phyloP scores from a whole-genome alignment of 2,329 filamentous ascomycete species.

The Alternaria gaisen region DNA sequence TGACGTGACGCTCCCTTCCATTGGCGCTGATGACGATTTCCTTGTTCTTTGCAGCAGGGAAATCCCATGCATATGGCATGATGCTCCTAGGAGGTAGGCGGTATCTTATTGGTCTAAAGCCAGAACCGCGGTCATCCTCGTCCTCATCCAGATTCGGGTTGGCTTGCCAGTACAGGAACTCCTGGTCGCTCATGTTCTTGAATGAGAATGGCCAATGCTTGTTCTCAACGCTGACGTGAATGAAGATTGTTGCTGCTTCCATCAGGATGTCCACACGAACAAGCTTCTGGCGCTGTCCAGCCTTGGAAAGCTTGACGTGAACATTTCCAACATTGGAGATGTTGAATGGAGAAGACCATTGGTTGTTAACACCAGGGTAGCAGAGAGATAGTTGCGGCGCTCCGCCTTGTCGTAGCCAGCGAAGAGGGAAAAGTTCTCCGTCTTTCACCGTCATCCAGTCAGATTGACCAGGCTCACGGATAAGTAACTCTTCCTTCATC shows the following conservation, averaged over 20 bases:
- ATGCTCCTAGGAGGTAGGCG: conserved; percentile 92
- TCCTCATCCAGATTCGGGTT: conserved; percentile 94
- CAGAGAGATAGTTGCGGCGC: conserved; percentile 92
- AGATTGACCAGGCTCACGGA: conserved; percentile 91
- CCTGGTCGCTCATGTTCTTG: conserved; percentile 95
- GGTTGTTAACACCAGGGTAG: conserved; percentile 92
- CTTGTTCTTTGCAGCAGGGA: conserved; percentile 95
- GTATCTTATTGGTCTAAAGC: conserved; percentile 93
- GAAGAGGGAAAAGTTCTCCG: conserved; percentile 83
- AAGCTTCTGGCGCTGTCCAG: conserved; percentile 86
- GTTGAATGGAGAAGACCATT: conserved; percentile 98
- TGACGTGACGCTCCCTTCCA: conserved; percentile 87
- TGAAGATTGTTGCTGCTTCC: conserved; percentile 92
- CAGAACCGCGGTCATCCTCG: conserved; percentile 79
- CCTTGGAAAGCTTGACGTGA: conserved; percentile 92
- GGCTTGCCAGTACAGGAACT: conserved; percentile 96
- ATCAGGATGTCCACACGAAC: conserved; percentile 88
- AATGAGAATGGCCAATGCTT: conserved; percentile 99
- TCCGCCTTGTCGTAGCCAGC: conserved; percentile 84
- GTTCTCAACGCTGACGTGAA: conserved; percentile 87
- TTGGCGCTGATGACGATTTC: conserved; percentile 85
- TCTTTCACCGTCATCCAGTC: conserved; percentile 80
- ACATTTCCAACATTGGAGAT: conserved; percentile 93
- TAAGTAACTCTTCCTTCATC: conserved; percentile 84
- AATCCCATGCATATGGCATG: conserved; percentile 99